These are phyloP conservation scores for Ophiocordyceps camponoti-saundersi DNA, from an alignment of 2,329 filamentous ascomycete genomes.

Conservation along the genomic window DNA sequence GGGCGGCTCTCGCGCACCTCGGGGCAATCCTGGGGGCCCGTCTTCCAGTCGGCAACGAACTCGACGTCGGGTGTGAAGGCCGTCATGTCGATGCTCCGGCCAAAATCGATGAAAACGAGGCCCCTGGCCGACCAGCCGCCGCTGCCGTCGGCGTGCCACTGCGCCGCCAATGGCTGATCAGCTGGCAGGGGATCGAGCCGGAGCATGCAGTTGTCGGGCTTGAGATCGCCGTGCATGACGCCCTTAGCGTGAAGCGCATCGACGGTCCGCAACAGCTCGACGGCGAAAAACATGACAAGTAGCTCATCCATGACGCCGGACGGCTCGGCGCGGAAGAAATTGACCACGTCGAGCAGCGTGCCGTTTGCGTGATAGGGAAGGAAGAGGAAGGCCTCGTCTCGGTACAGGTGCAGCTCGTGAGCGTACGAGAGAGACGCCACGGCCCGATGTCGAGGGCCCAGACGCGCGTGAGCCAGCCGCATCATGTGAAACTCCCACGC, in stretches of 20 bases:
- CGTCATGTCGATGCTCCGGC: constrained; percentile 83
- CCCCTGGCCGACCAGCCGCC: constrained; percentile 71
- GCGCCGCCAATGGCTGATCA: constrained; percentile 30
- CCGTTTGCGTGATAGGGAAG: constrained; percentile 80
- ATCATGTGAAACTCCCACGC: constrained; percentile 97
- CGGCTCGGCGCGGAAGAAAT: constrained; percentile 58
- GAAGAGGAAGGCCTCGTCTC: constrained; percentile 76
- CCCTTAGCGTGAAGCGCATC: constrained; percentile 69
- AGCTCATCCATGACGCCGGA: constrained; percentile 73
- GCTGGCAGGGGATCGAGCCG: constrained; percentile 45
- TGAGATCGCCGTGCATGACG: constrained; percentile 84
- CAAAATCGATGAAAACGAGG: constrained; percentile 82
- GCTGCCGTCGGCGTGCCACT: constrained; percentile 57
- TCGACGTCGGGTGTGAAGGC: constrained; percentile 55
- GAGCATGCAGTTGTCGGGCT: constrained; percentile 87
- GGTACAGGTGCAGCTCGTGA: constrained; percentile 83
- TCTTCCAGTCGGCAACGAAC: constrained; percentile 95
- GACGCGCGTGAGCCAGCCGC: constrained; percentile 58
- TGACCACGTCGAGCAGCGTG: constrained; percentile 87
- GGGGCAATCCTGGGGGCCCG: constrained; percentile 69
- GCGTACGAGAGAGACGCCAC: constrained; percentile 64
- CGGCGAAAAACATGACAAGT: constrained; percentile 85
- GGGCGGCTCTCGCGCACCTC: constrained; percentile 89
- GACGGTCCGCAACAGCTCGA: constrained; percentile 80
- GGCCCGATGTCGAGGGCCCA: constrained; percentile 55